These are phyloP conservation scores for Trypanosoma caninum DNA, from an alignment of 208 protist species.

Conservation along the genomic window DNA sequence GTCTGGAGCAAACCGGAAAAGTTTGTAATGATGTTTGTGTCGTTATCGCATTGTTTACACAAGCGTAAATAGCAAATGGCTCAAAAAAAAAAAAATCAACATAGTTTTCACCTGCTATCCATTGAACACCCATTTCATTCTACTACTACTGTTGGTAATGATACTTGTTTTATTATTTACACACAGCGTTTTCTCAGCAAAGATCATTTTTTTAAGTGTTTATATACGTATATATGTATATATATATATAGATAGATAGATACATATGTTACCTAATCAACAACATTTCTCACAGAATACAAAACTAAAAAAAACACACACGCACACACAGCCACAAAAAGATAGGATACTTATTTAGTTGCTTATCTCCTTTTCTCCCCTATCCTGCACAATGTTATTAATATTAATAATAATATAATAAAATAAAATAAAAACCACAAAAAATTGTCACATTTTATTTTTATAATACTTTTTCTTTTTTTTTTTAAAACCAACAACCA, in stretches of 20 bases:
- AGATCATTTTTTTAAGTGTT: no score
- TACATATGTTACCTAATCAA: no score
- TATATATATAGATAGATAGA: no score
- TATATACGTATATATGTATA: no score
- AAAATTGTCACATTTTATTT: background rate
- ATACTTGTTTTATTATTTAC: no score
- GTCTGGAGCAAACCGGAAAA: conserved; percentile 5
- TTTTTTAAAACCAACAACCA: background rate
- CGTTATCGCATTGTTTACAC: background rate
- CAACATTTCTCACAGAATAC: no score
- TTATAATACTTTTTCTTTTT: no score
- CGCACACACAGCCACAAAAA: background rate
- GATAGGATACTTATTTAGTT: background rate
- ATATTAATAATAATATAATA: background rate
- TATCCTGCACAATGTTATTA: background rate
- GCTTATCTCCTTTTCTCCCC: background rate
- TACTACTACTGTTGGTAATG: no score
- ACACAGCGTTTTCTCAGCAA: no score
- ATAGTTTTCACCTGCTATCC: background rate
- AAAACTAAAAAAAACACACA: background rate
- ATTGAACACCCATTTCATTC: background rate
- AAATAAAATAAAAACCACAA: background rate
- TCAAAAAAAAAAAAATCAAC: background rate
- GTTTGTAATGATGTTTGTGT: background rate
- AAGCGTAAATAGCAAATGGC: conserved; percentile 1